Evolutionary conservation across 345 rosid genomes (phyloP).

Genomic region (Eucalyptus melliodora): DNA sequence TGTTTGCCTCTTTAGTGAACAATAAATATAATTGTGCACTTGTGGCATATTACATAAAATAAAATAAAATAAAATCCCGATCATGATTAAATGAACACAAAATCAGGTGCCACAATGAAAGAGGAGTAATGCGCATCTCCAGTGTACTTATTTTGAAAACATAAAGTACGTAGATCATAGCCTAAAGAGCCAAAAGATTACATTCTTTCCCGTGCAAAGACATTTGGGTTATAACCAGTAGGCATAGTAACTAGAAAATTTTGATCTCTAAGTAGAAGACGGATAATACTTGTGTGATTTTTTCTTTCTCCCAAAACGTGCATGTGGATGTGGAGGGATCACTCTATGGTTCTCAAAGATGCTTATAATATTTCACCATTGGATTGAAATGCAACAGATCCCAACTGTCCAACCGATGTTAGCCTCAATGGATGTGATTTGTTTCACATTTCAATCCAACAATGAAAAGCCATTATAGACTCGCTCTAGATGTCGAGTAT

Average conservation of each 20-base stretch:
- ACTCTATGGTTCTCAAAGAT: fast-evolving
- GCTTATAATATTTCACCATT: neutral
- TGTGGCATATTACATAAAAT: neutral
- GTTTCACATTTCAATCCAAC: neutral
- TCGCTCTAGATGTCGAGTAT: fast-evolving
- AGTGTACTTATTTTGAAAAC: neutral
- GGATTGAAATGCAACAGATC: neutral
- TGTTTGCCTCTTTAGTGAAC: neutral
- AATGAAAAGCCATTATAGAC: neutral
- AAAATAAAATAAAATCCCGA: too few relatives aligned
- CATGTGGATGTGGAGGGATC: neutral
- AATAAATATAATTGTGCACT: neutral
- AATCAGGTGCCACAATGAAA: neutral
- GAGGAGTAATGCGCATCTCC: neutral
- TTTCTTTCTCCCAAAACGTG: neutral
- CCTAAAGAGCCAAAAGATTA: neutral
- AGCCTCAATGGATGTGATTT: neutral
- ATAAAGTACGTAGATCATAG: neutral
- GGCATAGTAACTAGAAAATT: neutral
- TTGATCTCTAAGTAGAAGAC: neutral
- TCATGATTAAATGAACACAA: neutral
- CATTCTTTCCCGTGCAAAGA: neutral
- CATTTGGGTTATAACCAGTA: neutral
- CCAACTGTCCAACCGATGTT: fast-evolving
- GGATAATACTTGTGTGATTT: neutral